Conservation (phyloP, 1,284 basidiomycete species). For the Irpex sp. region DNA sequence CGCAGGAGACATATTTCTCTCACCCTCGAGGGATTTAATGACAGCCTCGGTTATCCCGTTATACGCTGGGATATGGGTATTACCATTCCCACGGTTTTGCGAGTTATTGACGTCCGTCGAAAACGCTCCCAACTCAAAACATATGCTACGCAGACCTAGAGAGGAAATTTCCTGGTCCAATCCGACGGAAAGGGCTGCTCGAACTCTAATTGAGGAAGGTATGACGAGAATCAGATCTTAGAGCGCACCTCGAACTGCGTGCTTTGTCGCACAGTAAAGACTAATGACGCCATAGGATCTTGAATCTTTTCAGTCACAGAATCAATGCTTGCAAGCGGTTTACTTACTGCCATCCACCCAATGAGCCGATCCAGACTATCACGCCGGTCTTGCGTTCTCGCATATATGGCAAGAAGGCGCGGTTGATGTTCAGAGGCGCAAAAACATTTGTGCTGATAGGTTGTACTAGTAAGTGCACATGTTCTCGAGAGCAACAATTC, state of each 20-base stretch:
- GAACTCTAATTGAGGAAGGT: not conserved
- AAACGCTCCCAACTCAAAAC: slow-evolving; percentile 42
- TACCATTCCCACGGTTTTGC: slow-evolving; percentile 27
- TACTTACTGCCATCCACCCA: slow-evolving; percentile 31
- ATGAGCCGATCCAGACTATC: slow-evolving; percentile 32
- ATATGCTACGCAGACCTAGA: slow-evolving; percentile 37
- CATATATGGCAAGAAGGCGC: slow-evolving; percentile 39
- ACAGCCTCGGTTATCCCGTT: not conserved
- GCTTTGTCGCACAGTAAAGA: slow-evolving; percentile 35
- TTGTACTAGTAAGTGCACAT: not conserved
- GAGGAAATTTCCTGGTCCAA: slow-evolving; percentile 38
- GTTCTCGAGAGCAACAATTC: not conserved
- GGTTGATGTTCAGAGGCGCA: slow-evolving; percentile 34
- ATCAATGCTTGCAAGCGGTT: not conserved
- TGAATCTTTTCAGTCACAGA: not conserved
- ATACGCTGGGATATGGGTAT: not conserved
- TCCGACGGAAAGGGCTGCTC: slow-evolving; percentile 26
- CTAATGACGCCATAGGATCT: slow-evolving; percentile 28
- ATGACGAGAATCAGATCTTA: not conserved
- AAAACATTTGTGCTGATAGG: slow-evolving; percentile 31
- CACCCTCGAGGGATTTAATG: not conserved
- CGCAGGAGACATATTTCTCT: not conserved
- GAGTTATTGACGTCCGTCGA: slow-evolving; percentile 34
- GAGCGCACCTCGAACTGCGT: slow-evolving; percentile 27
- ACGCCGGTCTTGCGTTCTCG: slow-evolving; percentile 29